A percentile compares a stretch with the other conserved stretches of the same genome.
These are phyloP conservation scores for Mortierella sp. DNA, from an alignment of 371 early-diverging fungal genomes.

Conservation along the genomic window DNA sequence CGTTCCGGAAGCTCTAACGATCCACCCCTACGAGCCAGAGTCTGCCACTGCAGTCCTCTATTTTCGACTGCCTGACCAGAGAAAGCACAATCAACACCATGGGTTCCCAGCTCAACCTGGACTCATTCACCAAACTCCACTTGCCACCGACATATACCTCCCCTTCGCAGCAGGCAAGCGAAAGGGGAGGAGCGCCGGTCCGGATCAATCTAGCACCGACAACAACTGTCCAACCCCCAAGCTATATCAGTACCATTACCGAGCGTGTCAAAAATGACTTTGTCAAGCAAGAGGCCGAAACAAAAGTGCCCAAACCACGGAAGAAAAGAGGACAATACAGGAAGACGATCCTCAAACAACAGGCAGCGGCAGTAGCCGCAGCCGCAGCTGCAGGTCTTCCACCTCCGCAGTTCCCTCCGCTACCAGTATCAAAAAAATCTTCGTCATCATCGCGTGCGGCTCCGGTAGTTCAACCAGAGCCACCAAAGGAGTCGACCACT, in stretches of 20 bases:
- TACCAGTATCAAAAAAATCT: not conserved
- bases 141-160: slow-evolving; percentile 26
- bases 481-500: slow-evolving; percentile 11
- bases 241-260: not conserved
- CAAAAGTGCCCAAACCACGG: slow-evolving; percentile 15
- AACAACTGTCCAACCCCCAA: slow-evolving; percentile 8
- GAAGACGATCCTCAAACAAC: slow-evolving; percentile 49
- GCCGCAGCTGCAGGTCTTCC: slow-evolving; percentile 29
- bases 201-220: not conserved
- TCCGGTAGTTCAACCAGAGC: slow-evolving; percentile 1
- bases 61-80: not conserved
- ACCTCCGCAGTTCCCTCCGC: slow-evolving; percentile 14
- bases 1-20: no score
- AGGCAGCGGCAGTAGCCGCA: slow-evolving; percentile 37
- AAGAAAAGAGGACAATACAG: slow-evolving; percentile 50
- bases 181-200: slow-evolving; percentile 4
- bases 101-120: slow-evolving; percentile 24
- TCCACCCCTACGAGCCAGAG: no score
- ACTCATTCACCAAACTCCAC: slow-evolving; percentile 27
- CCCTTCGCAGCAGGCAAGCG: slow-evolving; percentile 7
- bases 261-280: slow-evolving; percentile 9
- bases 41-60: no score
- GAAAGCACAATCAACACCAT: slow-evolving; percentile 2
- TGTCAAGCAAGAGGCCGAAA: slow-evolving; percentile 13
- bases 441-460: no score